Evolutionary conservation across 345 rosid genomes (phyloP).

Genomic region (Linum trigynum): DNA sequence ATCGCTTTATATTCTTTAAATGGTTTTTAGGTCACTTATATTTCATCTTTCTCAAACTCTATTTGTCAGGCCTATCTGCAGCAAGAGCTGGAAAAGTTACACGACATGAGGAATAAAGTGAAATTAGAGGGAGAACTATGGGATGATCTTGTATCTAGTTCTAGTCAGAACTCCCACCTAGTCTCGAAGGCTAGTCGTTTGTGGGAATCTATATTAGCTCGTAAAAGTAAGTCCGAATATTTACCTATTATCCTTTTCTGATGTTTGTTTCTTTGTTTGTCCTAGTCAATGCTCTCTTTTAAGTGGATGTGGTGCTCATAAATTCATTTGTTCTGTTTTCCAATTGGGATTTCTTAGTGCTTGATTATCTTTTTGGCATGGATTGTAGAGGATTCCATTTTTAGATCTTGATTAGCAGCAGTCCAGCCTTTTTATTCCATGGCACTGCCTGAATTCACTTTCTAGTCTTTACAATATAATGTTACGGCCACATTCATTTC

Average conservation of each 20-base stretch:
- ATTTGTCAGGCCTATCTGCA: slow-evolving; percentile 87
- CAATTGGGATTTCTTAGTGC: background rate
- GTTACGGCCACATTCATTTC: background rate
- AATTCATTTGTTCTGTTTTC: background rate
- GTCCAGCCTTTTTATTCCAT: background rate
- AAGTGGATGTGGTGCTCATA: background rate
- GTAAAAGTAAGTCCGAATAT: slow-evolving; percentile 50
- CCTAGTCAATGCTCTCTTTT: background rate
- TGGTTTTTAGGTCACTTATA: slow-evolving; percentile 5
- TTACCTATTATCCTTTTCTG: background rate
- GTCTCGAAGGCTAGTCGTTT: slow-evolving; percentile 82
- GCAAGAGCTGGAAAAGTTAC: slow-evolving; percentile 93
- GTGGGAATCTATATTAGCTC: slow-evolving; percentile 94
- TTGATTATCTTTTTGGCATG: background rate
- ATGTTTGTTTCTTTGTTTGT: background rate
- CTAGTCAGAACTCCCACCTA: slow-evolving; percentile 93
- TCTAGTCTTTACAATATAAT: background rate
- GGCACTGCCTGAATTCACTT: background rate
- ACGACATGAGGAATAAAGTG: slow-evolving; percentile 90
- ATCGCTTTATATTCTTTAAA: slow-evolving; percentile 2
- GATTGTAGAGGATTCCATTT: background rate
- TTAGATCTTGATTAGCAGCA: background rate
- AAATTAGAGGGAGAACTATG: slow-evolving; percentile 94
- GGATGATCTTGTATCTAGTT: slow-evolving; percentile 95
- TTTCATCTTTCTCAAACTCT: slow-evolving; percentile 18